These are phyloP conservation scores for Penicillium verrucosum DNA, from an alignment of 2,329 filamentous ascomycete species.

Conservation along the genomic window DNA sequence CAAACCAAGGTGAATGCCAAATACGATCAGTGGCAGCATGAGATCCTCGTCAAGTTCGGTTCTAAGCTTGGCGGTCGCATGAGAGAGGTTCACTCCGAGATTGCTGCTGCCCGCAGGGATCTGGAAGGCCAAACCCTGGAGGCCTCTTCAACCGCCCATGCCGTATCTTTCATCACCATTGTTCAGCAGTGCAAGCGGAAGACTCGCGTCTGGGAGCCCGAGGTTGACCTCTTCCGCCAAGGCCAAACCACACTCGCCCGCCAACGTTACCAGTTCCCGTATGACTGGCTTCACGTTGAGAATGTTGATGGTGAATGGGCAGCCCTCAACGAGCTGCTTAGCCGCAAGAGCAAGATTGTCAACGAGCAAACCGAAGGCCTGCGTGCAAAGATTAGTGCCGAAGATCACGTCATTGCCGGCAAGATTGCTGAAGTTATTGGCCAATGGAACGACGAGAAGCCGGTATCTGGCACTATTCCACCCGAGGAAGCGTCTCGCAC, in stretches of 20 bases:
- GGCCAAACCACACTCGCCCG: conserved; percentile 88
- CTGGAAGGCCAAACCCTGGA: conserved; percentile 90
- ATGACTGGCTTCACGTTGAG: conserved; percentile 92
- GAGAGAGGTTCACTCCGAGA: conserved; percentile 86
- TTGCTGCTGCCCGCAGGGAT: conserved; percentile 84
- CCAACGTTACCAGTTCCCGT: conserved; percentile 89
- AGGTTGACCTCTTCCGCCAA: conserved; percentile 93
- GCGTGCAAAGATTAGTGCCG: conserved; percentile 87
- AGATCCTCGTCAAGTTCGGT: conserved; percentile 92
- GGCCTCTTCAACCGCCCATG: conserved; percentile 91
- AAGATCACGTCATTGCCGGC: conserved; percentile 86
- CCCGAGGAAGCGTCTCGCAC: conserved; percentile 84
- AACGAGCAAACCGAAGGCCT: conserved; percentile 94
- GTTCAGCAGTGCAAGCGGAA: conserved; percentile 95
- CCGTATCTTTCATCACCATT: conserved; percentile 96
- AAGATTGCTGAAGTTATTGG: conserved; percentile 80
- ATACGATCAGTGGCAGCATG: conserved; percentile 99
- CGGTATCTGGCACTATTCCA: conserved; percentile 88
- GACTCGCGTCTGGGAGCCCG: conserved; percentile 89
- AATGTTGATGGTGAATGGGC: conserved; percentile 97
- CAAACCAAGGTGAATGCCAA: conserved; percentile 98
- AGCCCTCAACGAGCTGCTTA: conserved; percentile 84
- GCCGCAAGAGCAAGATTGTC: conserved; percentile 90
- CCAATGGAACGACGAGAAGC: conserved; percentile 96
- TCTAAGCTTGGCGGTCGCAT: conserved; percentile 83